Base-by-base conservation (phyloP, 2,329 filamentous ascomycete species). In the Pestalotiopsis sp. region DNA sequence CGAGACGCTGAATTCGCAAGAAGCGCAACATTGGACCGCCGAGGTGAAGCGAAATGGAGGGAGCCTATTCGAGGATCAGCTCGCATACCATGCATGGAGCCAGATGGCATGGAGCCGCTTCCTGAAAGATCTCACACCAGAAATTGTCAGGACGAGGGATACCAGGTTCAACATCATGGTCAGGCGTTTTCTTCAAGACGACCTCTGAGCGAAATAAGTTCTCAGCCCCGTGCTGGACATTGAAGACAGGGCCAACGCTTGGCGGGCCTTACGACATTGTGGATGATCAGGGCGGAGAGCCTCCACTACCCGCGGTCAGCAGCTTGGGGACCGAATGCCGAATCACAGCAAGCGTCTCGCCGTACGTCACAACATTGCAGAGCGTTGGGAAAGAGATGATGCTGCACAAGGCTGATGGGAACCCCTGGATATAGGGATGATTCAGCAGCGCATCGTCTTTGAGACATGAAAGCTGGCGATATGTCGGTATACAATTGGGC, bases 121-220 rank as follows among this genome's bases (percentile, higher is more conserved):
- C 66, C 72, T 81, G 5, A 74, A 75, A 64, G 67, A 73, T 52
- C 70, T 81, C 59, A 80, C 76, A 1, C 77, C 78, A 1, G 74
- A 77, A 48, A 67, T 71, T 4, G 74, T 80, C n/a, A 74, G 74
- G 64, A 73, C 64, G 10, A 71, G 69, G 39, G 74, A 80, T 60
- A 81, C 79, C 62, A 74, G 79, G 17, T 81, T 81, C 67, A 81
- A 81, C 66, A 72, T 81, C 6, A 64, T 81, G 39, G 73, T 81
- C 22, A 68, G 79, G 76, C 55, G 73, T 20, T 63, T 63, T 11
- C 30, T 63, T 9, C 24, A 63, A 35, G 72, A 75, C 39, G 72
- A 76, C 44, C 63, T 76, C 3, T 63, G 35, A 61, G 11, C 20
- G 52, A 44, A 44, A 44, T 44, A 44, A 44, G 40, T 17, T 44